Evolutionary conservation across 2,329 filamentous ascomycete genomes (phyloP), one percentile per base, ranked within the genome.

Genomic region (Thermothelomyces thermophilus): DNA sequence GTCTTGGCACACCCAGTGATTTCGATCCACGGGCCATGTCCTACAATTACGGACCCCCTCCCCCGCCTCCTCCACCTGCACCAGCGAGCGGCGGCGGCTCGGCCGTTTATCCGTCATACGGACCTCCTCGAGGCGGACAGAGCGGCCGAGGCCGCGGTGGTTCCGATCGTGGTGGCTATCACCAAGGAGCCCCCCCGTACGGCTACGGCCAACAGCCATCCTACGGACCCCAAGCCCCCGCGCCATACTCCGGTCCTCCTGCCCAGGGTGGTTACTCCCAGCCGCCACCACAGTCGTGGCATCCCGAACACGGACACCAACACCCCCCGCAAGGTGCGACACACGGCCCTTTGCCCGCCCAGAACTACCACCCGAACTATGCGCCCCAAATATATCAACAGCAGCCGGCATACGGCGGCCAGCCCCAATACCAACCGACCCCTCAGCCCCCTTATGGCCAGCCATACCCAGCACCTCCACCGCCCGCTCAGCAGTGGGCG

Each of bases 281-380:
- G 28, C 76, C 62, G 55, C 48, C 66, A 20, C 67, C 70, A 44
- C 57, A 64, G 41, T 65, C 70, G 41, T 73, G 73, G 60, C 64
- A 67, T 47, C 54, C 64, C 11, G 66, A 71, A 31, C 68, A 69
- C 48, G 62, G 61, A 7, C 67, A 70, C 43, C 72, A 73, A 57
- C 63, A 68, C 48, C 50, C 62, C 7, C 64, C 67, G 28, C 68
- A 69, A 46, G 68, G 70, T 54, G 63, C 66, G n/a, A 68, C 73
- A 30, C 76, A 77, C 58, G 65, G 68, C 37, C 70, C 71, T 35
- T 65, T 81, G 30, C 71, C 76, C 43, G 66, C 74, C 28, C 69
- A 73, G 53, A 77, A 76, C 58, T 81, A 81, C 58, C 78, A 80
- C 56, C 76, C 76, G 30, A 79, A 77, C 63, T 82, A 80, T 60